Conservation (phyloP, 164 flowering plant species). For the Piper betle region DNA sequence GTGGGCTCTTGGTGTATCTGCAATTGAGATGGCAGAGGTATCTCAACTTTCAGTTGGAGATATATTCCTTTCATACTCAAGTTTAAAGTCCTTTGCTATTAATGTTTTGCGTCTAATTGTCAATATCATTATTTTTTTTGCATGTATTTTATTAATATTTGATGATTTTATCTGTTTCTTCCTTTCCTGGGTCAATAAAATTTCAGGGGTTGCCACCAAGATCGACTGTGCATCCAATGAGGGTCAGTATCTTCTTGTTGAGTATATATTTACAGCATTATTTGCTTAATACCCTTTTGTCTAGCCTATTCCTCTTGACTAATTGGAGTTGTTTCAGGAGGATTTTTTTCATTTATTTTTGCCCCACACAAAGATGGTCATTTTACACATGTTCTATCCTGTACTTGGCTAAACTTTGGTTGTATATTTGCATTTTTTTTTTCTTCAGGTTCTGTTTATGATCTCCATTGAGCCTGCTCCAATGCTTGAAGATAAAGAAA, state of each 20-base stretch:
- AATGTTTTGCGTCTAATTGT: background rate
- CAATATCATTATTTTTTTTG: background rate
- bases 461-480: slow-evolving; percentile 97
- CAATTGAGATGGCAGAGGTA: slow-evolving; percentile 99
- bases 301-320: background rate
- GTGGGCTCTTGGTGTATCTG: slow-evolving; percentile 99
- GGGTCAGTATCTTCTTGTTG: slow-evolving; percentile 53
- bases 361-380: background rate
- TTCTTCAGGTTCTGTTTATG: slow-evolving; percentile 81
- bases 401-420: background rate
- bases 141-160: background rate
- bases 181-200: slow-evolving; percentile 3
- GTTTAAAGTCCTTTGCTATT: background rate
- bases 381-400: background rate
- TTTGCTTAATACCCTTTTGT: background rate
- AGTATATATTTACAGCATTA: slow-evolving; percentile 2
- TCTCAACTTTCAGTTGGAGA: slow-evolving; percentile 1
- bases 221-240: slow-evolving; percentile 96
- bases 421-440: slow-evolving; percentile 1
- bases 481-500: slow-evolving; percentile 99
- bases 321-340: background rate
- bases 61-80: background rate
- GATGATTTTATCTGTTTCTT: background rate
- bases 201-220: slow-evolving; percentile 98
- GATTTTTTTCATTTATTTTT: background rate